Evolutionary conservation across 1,284 basidiomycete genomes (phyloP).

Genomic region (Cutaneotrichosporon curvatum): DNA sequence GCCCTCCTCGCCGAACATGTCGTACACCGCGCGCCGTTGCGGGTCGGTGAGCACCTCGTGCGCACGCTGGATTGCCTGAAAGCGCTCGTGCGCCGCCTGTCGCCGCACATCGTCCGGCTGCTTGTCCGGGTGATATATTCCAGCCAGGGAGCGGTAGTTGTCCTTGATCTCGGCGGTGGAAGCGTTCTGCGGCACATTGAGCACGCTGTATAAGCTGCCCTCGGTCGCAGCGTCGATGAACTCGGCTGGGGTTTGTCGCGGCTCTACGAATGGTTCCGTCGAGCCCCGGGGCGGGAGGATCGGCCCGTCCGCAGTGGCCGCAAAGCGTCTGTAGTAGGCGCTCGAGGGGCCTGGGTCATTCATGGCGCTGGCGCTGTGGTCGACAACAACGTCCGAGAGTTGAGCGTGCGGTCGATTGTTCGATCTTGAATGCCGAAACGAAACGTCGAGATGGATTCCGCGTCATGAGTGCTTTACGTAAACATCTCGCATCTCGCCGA

Average conservation of each 20-base stretch:
- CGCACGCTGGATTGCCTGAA: slow-evolving; percentile 41
- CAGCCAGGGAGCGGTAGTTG: slow-evolving; percentile 39
- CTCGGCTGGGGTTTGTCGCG: slow-evolving; percentile 3
- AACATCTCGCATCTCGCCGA: too few species aligned
- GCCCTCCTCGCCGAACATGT: slow-evolving; percentile 52
- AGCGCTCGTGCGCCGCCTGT: slow-evolving; percentile 30
- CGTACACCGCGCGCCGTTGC: slow-evolving; percentile 50
- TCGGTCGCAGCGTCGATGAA: slow-evolving; percentile 8
- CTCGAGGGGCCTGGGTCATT: slow-evolving; percentile 37
- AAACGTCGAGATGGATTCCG: neutral
- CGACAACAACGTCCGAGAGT: too few species aligned
- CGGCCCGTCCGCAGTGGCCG: slow-evolving; percentile 29
- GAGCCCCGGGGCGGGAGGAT: slow-evolving; percentile 27
- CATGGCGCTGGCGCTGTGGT: too few species aligned
- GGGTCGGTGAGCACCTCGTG: slow-evolving; percentile 48
- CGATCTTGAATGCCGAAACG: neutral
- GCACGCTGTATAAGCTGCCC: slow-evolving; percentile 33
- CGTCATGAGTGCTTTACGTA: neutral
- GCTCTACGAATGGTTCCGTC: slow-evolving; percentile 21
- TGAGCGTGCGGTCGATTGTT: too few species aligned
- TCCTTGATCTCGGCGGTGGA: slow-evolving; percentile 36
- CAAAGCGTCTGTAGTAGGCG: slow-evolving; percentile 35
- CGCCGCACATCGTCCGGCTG: slow-evolving; percentile 44
- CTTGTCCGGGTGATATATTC: slow-evolving; percentile 52
- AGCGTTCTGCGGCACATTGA: slow-evolving; percentile 38